These are phyloP conservation scores for Kodamaea plutei DNA, from an alignment of 1,139 yeast species.

Conservation along the genomic window DNA sequence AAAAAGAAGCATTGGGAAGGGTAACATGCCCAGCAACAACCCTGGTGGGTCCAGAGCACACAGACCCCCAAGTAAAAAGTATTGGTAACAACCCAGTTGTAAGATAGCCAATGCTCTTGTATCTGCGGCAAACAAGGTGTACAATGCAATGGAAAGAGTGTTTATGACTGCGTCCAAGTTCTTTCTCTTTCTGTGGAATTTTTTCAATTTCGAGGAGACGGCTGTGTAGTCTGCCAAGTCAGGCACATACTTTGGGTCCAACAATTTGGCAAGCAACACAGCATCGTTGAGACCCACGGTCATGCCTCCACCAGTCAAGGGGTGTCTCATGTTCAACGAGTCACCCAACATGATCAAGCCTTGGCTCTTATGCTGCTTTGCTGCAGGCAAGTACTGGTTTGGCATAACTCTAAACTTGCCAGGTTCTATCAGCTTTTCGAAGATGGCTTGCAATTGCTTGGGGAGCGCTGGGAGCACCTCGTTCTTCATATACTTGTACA, in stretches of 20 bases:
- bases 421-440: slow-evolving; percentile 39
- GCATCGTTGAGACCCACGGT: slow-evolving; percentile 94
- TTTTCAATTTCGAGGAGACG: slow-evolving; percentile 51
- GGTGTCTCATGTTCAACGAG: slow-evolving; percentile 96
- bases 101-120: slow-evolving; percentile 57
- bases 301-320: slow-evolving; percentile 99
- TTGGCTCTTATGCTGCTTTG: slow-evolving; percentile 51
- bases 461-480: slow-evolving; percentile 74
- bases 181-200: slow-evolving; percentile 77
- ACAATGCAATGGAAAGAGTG: slow-evolving; percentile 85
- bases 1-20: slow-evolving; percentile 69
- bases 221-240: slow-evolving; percentile 55
- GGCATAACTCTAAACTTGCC: slow-evolving; percentile 84
- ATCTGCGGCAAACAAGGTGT: slow-evolving; percentile 87
- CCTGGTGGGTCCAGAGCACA: slow-evolving; percentile 79
- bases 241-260: slow-evolving; percentile 54
- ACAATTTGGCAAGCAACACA: slow-evolving; percentile 55
- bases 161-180: slow-evolving; percentile 78
- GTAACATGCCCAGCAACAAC: slow-evolving; percentile 76
- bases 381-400: slow-evolving; percentile 83
- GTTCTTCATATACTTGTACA: slow-evolving; percentile 55
- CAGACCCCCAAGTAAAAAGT: slow-evolving; percentile 80
- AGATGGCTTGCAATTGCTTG: slow-evolving; percentile 56
- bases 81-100: slow-evolving; percentile 85
- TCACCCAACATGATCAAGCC: slow-evolving; percentile 92